Evolutionary conservation across 2,329 filamentous ascomycete species (phyloP), one percentile per base, ranked within the genome.

Genomic region (Gnomoniopsis sp.): DNA sequence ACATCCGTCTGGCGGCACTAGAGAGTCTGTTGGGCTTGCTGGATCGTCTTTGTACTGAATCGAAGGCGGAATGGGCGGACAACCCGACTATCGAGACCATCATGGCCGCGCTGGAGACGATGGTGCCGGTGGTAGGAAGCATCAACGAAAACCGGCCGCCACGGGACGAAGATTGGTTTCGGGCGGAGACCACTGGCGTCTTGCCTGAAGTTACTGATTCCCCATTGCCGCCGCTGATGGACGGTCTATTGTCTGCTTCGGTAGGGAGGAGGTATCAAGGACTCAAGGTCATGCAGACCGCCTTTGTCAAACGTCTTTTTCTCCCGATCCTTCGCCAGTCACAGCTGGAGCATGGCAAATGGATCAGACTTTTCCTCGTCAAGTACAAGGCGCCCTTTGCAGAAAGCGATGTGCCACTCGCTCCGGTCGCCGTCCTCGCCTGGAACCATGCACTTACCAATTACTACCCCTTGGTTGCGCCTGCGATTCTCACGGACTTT

Each of bases 11-110:
- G 34, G 57, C 57, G 8, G 52, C 47, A 10, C 52, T 59, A 10
- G 46, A 59, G n/a, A 59, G 57, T n/a, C 57, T 59, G 3, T 38
- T 59, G n/a, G 26, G 38, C 47, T 21, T 59, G 47, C 47, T 59
- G 15, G 38, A 55, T 8, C 36, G 57, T 38, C 15, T 55, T 3
- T 50, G 47, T n/a, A 41, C 17, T 3, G 47, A 54, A 21, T 19
- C 47, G 6, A 36, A 47, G 12, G 57, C 26, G 41, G 30, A 30
- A 4, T 6, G 23, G 38, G 17, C 34, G 12, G 30, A 26, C 3
- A 30, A 38, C 3, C 46, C 36, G 0, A 21, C 47, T 17, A 34
- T 55, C 4, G 38, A 26, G 46, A 44, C 44, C 14, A 55, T 59
- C 12, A 54, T 59, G 57, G 6, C 17, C 6, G 47, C 57, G 12